Evolutionary conservation across 495 filamentous ascomycete species (phyloP).

Genomic region (Penicillium soppii): DNA sequence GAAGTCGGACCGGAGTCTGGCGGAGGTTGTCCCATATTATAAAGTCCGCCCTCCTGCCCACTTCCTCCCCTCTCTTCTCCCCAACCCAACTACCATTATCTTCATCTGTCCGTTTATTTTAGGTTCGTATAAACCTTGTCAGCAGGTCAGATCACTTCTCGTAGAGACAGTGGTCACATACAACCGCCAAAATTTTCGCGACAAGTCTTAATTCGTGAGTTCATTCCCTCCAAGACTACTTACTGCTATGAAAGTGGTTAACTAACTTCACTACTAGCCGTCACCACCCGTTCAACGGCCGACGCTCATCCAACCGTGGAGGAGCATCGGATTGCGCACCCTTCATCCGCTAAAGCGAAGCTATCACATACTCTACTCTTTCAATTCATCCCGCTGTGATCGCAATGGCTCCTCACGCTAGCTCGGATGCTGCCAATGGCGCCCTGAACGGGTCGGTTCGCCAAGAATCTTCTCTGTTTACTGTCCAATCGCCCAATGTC

Average conservation of each 20-base stretch:
- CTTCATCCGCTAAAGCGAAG: conserved; percentile 55
- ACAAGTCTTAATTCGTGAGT: conserved; percentile 52
- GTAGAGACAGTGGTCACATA: conserved; percentile 42
- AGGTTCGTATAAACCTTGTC: conserved; percentile 38
- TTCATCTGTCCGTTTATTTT: conserved; percentile 5
- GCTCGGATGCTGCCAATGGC: conserved; percentile 61
- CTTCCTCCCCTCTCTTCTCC: conserved; percentile 14
- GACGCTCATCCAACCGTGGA: conserved; percentile 87
- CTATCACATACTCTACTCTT: conserved; percentile 12
- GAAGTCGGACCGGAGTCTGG: conserved; percentile 9
- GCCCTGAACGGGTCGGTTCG: conserved; percentile 69
- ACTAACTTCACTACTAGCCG: conserved; percentile 54
- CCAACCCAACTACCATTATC: background rate
- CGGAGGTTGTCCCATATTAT: conserved; percentile 7
- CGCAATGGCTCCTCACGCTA: conserved; percentile 93
- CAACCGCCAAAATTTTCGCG: conserved; percentile 52
- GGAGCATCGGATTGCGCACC: conserved; percentile 77
- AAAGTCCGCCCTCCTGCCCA: conserved; percentile 8
- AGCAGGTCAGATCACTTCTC: conserved; percentile 43
- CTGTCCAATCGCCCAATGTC: conserved; percentile 89
- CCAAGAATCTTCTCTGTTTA: conserved; percentile 60
- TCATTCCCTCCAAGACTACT: background rate
- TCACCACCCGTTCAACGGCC: conserved; percentile 97
- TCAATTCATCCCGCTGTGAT: conserved; percentile 32
- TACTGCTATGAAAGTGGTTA: background rate